Percentiles rank a stretch among this genome's conserved stretches.
Evolutionary conservation across 352 stramenopile species (phyloP).

Genomic region (Phytophthora kernoviae): DNA sequence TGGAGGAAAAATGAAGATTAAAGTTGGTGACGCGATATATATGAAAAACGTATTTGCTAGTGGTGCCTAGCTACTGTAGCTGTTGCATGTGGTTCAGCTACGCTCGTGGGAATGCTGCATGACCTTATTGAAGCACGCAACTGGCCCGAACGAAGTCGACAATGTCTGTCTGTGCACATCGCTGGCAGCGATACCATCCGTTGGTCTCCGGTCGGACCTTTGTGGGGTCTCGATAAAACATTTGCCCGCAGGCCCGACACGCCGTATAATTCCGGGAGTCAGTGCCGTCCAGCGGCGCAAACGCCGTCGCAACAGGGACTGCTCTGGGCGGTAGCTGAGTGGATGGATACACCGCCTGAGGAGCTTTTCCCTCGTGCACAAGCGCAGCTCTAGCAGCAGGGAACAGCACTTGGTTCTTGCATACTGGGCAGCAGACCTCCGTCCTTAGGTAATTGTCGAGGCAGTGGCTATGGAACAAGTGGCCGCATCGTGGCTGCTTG

Average conservation of each 20-base stretch:
- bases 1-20: too few relatives aligned
- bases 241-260: slow-evolving; percentile 65
- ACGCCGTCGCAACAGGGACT: slow-evolving; percentile 31
- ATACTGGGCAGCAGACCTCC: slow-evolving; percentile 58
- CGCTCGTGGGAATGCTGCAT: neutral
- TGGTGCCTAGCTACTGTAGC: too few relatives aligned
- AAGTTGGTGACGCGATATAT: too few relatives aligned
- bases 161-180: slow-evolving; percentile 58
- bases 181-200: slow-evolving; percentile 69
- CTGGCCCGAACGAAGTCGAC: slow-evolving; percentile 56
- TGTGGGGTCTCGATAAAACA: slow-evolving; percentile 63
- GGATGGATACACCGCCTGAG: slow-evolving; percentile 24
- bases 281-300: slow-evolving; percentile 43
- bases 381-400: slow-evolving; percentile 32
- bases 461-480: slow-evolving; percentile 70
- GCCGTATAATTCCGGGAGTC: slow-evolving; percentile 42
- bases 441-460: slow-evolving; percentile 55
- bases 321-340: slow-evolving; percentile 16
- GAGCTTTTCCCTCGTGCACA: slow-evolving; percentile 14
- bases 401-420: slow-evolving; percentile 66
- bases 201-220: slow-evolving; percentile 66
- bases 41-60: too few relatives aligned
- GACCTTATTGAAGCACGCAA: slow-evolving; percentile 55
- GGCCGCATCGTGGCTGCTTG: slow-evolving; percentile 62
- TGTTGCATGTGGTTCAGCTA: neutral